Conservation (phyloP, 83 land plant species). For the Larix sibirica region DNA sequence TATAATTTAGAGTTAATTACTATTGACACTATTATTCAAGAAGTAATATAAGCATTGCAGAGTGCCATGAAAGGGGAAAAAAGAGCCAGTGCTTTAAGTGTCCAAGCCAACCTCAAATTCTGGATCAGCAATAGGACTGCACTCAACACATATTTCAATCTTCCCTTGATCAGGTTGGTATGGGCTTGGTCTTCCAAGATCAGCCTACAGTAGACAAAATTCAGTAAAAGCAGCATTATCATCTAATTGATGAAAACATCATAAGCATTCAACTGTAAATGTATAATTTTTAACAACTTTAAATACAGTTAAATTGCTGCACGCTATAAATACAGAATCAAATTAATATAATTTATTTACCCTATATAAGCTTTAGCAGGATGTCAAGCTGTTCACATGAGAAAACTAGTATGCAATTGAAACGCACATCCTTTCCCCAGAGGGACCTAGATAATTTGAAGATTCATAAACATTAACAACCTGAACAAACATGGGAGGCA, state of each 20-base stretch:
- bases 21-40: no score
- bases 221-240: not conserved
- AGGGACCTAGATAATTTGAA: no score
- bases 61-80: not conserved
- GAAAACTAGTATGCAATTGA: not conserved
- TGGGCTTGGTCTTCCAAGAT: conserved; percentile 82
- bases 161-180: conserved; percentile 83
- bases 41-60: no score
- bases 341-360: not conserved
- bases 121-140: conserved; percentile 93
- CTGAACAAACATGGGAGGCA: no score
- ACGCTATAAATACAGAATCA: not conserved
- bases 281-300: not conserved
- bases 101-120: conserved; percentile 77
- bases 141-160: conserved; percentile 69
- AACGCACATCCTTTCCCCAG: no score
- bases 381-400: not conserved
- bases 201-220: conserved; percentile 67
- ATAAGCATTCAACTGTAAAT: not conserved
- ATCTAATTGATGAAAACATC: not conserved
- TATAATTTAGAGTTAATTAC: not conserved
- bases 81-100: not conserved
- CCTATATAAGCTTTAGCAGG: not conserved
- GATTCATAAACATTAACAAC: no score
- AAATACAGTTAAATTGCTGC: not conserved